phyloP scores from a whole-genome alignment of 106 monocot species.

The Phalaenopsis equestris region DNA sequence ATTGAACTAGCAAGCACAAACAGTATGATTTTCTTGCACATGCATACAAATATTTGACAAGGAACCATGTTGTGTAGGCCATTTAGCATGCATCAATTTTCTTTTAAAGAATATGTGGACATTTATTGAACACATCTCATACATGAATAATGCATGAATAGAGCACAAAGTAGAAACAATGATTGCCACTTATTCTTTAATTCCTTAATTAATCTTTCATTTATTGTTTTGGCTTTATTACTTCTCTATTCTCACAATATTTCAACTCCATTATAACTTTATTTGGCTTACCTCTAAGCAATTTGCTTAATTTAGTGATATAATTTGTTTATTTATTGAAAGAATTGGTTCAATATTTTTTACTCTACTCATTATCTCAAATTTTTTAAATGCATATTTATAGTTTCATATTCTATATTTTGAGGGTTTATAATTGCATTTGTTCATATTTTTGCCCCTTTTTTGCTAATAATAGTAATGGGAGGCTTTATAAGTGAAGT shows the following conservation, averaged over 20 bases:
- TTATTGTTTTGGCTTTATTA: neutral
- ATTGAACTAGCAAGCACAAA: neutral
- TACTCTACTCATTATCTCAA: neutral
- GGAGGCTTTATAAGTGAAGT: too few relatives aligned
- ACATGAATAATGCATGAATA: neutral
- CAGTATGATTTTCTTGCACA: neutral
- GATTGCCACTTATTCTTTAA: neutral
- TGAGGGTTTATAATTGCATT: neutral
- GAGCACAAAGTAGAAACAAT: neutral
- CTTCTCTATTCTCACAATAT: neutral
- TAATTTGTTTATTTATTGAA: neutral
- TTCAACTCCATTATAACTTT: neutral
- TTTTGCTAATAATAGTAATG: too few relatives aligned
- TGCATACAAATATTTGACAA: neutral
- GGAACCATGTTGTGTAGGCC: neutral
- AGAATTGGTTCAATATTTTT: neutral
- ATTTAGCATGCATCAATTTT: neutral
- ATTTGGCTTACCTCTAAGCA: neutral
- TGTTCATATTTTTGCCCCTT: neutral
- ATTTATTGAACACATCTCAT: neutral
- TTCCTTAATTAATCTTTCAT: neutral
- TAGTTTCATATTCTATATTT: neutral
- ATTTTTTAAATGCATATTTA: neutral
- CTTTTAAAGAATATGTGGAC: neutral
- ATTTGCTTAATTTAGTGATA: neutral